phyloP scores from a whole-genome alignment of 2,329 filamentous ascomycete species.

The Talaromyces verruculosus region DNA sequence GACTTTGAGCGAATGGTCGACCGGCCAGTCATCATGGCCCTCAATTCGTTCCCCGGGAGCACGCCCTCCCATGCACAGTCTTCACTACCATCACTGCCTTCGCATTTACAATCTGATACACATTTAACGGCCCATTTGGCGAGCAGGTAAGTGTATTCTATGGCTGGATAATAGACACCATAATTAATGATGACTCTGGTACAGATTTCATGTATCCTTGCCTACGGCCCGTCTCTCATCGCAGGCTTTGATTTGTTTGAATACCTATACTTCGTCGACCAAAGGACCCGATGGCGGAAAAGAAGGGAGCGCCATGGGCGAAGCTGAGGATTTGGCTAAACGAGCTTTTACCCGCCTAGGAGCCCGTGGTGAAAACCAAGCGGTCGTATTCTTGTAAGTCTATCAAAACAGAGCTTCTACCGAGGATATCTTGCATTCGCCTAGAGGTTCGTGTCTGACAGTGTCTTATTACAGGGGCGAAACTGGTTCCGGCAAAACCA shows the following conservation, averaged over 20 bases:
- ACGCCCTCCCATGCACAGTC: conserved; percentile 69
- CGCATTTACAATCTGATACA: conserved; percentile 59
- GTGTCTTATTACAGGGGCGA: conserved; percentile 68
- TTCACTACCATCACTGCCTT: conserved; percentile 82
- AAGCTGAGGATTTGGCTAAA: conserved; percentile 86
- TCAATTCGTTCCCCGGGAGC: conserved; percentile 42
- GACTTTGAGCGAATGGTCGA: background rate
- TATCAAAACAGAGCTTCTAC: background rate
- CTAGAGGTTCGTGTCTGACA: conserved; percentile 27
- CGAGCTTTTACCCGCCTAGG: conserved; percentile 83
- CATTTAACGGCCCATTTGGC: conserved; percentile 53
- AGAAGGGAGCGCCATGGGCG: conserved; percentile 87
- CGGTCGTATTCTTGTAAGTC: conserved; percentile 85
- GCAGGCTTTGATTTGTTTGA: conserved; percentile 85
- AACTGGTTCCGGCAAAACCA: conserved; percentile 94
- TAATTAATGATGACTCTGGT: conserved; percentile 57
- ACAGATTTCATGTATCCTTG: conserved; percentile 83
- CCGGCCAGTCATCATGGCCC: conserved; percentile 38
- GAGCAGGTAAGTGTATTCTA: conserved; percentile 42
- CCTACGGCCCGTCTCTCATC: conserved; percentile 88
- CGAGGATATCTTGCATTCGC: background rate
- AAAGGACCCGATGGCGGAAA: conserved; percentile 88
- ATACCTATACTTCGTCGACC: conserved; percentile 87
- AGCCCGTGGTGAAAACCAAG: conserved; percentile 87
- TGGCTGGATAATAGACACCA: conserved; percentile 14